A percentile compares a stretch with the other conserved stretches of the same genome.
Evolutionary conservation across 2,329 filamentous ascomycete species (phyloP).

Genomic region (Curvularia sp.): DNA sequence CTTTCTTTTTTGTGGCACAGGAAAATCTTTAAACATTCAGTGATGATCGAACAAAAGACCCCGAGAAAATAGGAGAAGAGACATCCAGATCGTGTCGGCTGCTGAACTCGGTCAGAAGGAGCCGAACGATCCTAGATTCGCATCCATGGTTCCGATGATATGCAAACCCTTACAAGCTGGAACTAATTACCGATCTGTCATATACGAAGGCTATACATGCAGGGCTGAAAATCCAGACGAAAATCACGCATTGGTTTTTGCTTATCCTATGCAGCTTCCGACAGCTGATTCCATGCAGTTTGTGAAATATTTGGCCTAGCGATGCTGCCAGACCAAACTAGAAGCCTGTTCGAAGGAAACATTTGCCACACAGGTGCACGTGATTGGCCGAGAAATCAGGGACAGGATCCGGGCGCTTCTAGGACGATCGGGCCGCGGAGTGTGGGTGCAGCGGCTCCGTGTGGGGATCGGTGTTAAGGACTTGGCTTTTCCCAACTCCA

Average conservation of each 20-base stretch:
- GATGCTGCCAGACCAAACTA: neutral
- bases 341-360: neutral
- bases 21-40: neutral
- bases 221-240: neutral
- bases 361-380: slow-evolving; percentile 8
- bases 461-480: slow-evolving; percentile 13
- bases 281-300: neutral
- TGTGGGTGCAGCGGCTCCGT: slow-evolving; percentile 12
- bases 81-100: neutral
- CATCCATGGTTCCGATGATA: neutral
- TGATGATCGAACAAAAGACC: neutral
- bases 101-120: neutral
- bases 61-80: neutral
- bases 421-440: slow-evolving; percentile 10
- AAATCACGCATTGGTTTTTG: neutral
- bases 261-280: neutral
- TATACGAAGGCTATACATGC: neutral
- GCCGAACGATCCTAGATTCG: neutral
- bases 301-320: neutral
- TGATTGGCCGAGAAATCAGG: slow-evolving; percentile 11
- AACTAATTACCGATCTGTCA: neutral
- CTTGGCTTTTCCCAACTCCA: slow-evolving; percentile 1
- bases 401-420: neutral
- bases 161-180: neutral
- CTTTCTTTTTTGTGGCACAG: neutral